Evolutionary conservation across 2,329 filamentous ascomycete species (phyloP).

Genomic region (Blastomyces parvus): DNA sequence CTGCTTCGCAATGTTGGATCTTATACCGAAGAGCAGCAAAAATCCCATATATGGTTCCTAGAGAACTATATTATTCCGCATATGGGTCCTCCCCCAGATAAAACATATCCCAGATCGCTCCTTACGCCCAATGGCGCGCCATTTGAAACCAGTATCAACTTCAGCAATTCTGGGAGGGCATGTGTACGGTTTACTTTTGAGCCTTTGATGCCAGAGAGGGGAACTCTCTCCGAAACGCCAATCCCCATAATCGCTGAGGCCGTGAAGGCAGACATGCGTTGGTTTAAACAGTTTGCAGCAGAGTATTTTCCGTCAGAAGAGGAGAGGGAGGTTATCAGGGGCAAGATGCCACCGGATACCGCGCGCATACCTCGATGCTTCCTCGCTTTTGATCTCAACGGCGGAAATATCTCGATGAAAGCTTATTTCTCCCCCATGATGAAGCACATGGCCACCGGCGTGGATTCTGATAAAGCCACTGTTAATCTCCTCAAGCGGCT

Average conservation of each 20-base stretch:
- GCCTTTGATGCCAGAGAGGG: conserved; percentile 1
- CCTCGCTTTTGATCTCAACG: conserved; percentile 1
- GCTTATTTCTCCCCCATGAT: conserved; percentile 2
- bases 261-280: conserved; percentile 1
- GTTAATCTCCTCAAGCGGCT: conserved; percentile 2
- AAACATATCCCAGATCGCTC: neutral
- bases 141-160: conserved; percentile 3
- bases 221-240: neutral
- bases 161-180: conserved; percentile 1
- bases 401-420: conserved; percentile 1
- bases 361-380: conserved; percentile 1
- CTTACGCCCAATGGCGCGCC: conserved; percentile 2
- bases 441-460: conserved; percentile 2
- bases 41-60: neutral
- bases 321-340: neutral
- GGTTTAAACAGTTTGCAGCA: conserved; percentile 2
- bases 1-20: conserved; percentile 1
- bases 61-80: neutral
- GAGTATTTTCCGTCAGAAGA: neutral
- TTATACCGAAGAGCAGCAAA: neutral
- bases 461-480: conserved; percentile 2
- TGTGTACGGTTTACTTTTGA: conserved; percentile 2
- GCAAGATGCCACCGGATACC: conserved; percentile 2
- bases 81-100: neutral
- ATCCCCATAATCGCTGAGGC: neutral